Percentiles rank a stretch among this genome's conserved stretches.
Evolutionary conservation across 495 filamentous ascomycete genomes (phyloP).

Genomic region (Neurospora intermedia): DNA sequence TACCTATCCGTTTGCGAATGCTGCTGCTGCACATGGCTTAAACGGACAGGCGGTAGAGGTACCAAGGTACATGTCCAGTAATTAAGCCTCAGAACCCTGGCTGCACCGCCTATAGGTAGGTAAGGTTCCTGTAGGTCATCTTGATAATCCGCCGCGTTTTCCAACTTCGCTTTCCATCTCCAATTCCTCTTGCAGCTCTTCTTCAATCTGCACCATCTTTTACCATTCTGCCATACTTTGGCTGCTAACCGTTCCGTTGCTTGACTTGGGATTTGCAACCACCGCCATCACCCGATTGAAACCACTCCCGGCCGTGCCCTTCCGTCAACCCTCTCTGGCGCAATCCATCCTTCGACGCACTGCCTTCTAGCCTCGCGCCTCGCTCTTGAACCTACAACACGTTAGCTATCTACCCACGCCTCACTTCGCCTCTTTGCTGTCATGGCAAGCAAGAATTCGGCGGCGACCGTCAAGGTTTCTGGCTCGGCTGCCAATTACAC

Average conservation of each 20-base stretch:
- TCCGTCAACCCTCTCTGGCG: neutral
- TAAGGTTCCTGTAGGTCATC: neutral
- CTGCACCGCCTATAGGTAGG: neutral
- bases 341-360: neutral
- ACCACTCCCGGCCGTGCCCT: neutral
- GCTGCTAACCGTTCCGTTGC: neutral
- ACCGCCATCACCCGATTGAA: neutral
- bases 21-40: too few species aligned
- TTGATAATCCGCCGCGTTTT: neutral
- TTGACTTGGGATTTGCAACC: neutral
- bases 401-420: neutral
- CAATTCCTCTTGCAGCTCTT: neutral
- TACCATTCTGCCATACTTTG: neutral
- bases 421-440: neutral
- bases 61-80: neutral
- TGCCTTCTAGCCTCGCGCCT: neutral
- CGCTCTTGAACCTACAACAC: neutral
- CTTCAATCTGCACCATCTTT: neutral
- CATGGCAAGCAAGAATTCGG: slow-evolving; percentile 32
- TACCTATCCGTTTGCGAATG: too few species aligned
- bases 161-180: neutral
- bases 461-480: slow-evolving; percentile 43
- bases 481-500: slow-evolving; percentile 39
- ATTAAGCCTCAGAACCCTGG: neutral
- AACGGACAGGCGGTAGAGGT: neutral